phyloP scores from a whole-genome alignment of 2,329 filamentous ascomycete genomes.

The Coniella vitis region DNA sequence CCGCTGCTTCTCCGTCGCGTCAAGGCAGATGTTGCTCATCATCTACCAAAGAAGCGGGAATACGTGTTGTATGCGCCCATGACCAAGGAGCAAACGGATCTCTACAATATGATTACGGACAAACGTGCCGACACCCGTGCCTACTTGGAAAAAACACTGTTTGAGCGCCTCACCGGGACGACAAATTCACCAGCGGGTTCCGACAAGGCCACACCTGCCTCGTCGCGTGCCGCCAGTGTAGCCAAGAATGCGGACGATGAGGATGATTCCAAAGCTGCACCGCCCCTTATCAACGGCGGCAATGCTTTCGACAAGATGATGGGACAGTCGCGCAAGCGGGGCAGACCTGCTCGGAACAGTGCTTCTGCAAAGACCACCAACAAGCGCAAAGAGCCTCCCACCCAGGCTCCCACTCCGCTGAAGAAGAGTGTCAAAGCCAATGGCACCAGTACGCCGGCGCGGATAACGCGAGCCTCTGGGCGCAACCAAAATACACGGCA shows the following conservation, averaged over 20 bases:
- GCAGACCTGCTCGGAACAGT: conserved; percentile 19
- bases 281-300: conserved; percentile 37
- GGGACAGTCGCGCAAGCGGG: conserved; percentile 29
- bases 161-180: conserved; percentile 52
- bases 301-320: conserved; percentile 52
- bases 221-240: conserved; percentile 34
- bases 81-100: conserved; percentile 80
- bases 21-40: conserved; percentile 86
- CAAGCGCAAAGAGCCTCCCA: conserved; percentile 32
- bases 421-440: conserved; percentile 74
- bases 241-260: conserved; percentile 14
- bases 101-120: conserved; percentile 65
- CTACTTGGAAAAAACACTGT: conserved; percentile 75
- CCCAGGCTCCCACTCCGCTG: conserved; percentile 29
- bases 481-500: conserved; percentile 36
- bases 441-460: conserved; percentile 65
- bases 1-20: conserved; percentile 81
- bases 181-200: conserved; percentile 37
- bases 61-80: conserved; percentile 93
- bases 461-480: conserved; percentile 39
- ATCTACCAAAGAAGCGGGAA: conserved; percentile 92
- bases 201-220: conserved; percentile 26
- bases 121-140: conserved; percentile 56
- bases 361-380: conserved; percentile 14
- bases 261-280: background rate